Evolutionary conservation across 108 stramenopile genomes (phyloP), one percentile per base, ranked within the genome.

Genomic region (Heterococcus sp.): DNA sequence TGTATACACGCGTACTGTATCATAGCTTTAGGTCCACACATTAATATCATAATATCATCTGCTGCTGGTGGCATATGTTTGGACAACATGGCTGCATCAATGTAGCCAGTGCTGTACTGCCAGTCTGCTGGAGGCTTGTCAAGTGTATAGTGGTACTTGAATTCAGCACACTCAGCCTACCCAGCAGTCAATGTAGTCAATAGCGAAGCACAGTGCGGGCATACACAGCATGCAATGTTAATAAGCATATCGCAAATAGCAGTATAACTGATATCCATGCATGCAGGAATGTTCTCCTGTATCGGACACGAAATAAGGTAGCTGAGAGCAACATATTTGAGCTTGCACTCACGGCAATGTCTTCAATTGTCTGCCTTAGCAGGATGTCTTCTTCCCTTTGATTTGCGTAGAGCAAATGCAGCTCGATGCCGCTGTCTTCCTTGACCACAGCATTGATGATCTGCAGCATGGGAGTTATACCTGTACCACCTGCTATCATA

Each of bases 1-100:
- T 96, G 95, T 5, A 92, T 38, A 71, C 96, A 97, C 26, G 98
- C 98, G 85, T 94, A 95, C 83, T 97, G 95, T 78, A 99, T 86
- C 98, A 99, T 99, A 26, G 98, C 95, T 66, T 96, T 95, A 32
- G 98, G 98, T 21, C 98, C 98, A 88, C 98, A 99, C 91, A 99
- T 94, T 75, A 96, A 87, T 38, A 95, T 87, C 27, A 82, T 67
- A 37, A 74, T 74, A 38, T 74, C 73, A 2, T 63, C 30, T 35
- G 86, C 74, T 14, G 88, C 76, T 31, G 92, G 84, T 68, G 91
- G 94, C 68, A 95, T 84, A 78, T 95, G 83, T 31, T 85, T 77
- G 69, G 88, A 72, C 69, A 95, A 90, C 96, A 98, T 98, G 46
- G 94, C 93, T 78, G 91, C 92, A 21, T 82, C 91, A 74, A 98